Evolutionary conservation across 1,139 yeast genomes (phyloP).

Genomic region (Taphrina pruni): DNA sequence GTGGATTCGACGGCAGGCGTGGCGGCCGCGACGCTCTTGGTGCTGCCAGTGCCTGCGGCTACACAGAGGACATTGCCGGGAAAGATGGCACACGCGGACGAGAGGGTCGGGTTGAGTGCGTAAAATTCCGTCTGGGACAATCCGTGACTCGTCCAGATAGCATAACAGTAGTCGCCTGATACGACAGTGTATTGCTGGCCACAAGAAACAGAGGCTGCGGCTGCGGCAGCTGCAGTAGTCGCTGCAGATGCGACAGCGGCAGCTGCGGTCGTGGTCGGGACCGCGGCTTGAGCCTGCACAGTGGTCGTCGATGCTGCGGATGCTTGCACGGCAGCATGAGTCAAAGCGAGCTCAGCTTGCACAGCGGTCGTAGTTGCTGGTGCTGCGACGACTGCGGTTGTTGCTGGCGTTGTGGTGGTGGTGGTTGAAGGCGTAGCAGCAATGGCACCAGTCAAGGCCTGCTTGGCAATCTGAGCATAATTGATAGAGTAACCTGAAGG

Average conservation of each 20-base stretch:
- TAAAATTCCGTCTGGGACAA: constrained; percentile 3
- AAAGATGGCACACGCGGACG: constrained; percentile 11
- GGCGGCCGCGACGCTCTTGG: not conserved
- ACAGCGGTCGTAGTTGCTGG: constrained; percentile 30
- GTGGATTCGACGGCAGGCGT: constrained; percentile 20
- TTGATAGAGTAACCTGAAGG: constrained; percentile 54
- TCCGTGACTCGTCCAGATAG: constrained; percentile 27
- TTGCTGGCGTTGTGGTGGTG: not conserved
- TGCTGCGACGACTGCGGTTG: not conserved
- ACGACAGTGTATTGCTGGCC: constrained; percentile 20
- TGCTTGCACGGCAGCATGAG: not conserved
- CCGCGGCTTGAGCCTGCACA: constrained; percentile 2
- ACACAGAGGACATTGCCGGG: constrained; percentile 31
- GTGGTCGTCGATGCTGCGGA: not conserved
- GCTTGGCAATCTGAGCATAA: constrained; percentile 58
- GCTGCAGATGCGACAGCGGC: constrained; percentile 25
- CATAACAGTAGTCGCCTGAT: constrained; percentile 24
- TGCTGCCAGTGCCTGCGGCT: constrained; percentile 28
- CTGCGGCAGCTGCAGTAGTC: constrained; percentile 29
- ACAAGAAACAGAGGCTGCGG: constrained; percentile 6
- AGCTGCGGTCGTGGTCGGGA: constrained; percentile 33
- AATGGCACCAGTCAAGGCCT: constrained; percentile 48
- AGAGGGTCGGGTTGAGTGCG: constrained; percentile 16
- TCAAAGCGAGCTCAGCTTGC: constrained; percentile 12
- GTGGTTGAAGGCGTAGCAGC: not conserved